Percentiles rank a stretch among this genome's conserved stretches.
phyloP scores from a whole-genome alignment of 148 eudicot genomes.

The Chenopodium suecicum region DNA sequence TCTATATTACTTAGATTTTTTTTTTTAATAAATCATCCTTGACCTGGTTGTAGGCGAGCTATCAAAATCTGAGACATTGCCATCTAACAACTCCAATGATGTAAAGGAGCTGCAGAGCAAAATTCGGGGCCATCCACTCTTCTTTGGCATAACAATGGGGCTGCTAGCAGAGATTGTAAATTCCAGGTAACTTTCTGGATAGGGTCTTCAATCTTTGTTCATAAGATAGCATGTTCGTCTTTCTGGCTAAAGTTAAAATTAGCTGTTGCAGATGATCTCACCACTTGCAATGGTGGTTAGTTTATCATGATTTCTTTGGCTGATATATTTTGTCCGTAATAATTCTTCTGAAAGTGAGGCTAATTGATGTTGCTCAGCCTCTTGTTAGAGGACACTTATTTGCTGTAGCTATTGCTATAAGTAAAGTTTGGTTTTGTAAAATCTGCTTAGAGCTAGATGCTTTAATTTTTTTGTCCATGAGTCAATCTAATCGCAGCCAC shows the following conservation, averaged over 20 bases:
- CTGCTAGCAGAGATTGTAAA: slow-evolving; percentile 89
- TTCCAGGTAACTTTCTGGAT: slow-evolving; percentile 59
- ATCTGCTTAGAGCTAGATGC: not conserved
- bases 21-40: not conserved
- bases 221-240: not conserved
- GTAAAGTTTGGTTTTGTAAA: not conserved
- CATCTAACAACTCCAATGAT: slow-evolving; percentile 30
- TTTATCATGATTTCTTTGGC: not conserved
- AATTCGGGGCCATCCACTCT: slow-evolving; percentile 75
- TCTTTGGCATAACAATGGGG: slow-evolving; percentile 92
- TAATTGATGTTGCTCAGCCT: not conserved
- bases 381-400: not conserved
- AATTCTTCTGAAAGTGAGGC: not conserved
- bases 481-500: not conserved
- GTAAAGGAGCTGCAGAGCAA: slow-evolving; percentile 43
- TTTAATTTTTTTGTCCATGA: not conserved
- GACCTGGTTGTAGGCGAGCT: slow-evolving; percentile 43
- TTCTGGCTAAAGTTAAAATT: not conserved
- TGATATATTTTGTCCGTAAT: not conserved
- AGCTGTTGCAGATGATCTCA: not conserved
- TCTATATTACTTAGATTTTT: not conserved
- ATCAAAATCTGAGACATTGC: slow-evolving; percentile 35
- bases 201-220: not conserved
- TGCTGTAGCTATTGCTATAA: not conserved
- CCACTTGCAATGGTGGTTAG: not conserved